phyloP scores from a whole-genome alignment of 441 rosid genomes.

The Aleurites moluccanus region DNA sequence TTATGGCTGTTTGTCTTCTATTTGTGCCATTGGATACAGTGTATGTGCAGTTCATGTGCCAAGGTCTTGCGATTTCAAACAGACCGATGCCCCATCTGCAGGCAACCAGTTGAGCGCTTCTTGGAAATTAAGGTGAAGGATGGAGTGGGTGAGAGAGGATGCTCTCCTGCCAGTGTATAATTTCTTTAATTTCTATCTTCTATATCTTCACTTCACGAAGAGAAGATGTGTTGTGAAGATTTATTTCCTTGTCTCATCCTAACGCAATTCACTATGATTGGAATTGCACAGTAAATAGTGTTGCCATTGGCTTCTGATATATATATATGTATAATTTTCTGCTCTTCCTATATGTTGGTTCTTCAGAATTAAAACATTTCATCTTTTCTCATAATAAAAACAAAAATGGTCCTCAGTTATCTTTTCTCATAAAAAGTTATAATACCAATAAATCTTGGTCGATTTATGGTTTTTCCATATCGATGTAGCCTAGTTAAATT shows the following conservation, averaged over 20 bases:
- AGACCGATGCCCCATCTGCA: slow-evolving; percentile 77
- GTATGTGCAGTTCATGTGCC: slow-evolving; percentile 91
- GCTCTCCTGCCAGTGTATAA: background rate
- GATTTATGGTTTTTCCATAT: background rate
- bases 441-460: background rate
- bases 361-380: background rate
- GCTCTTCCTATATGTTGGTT: background rate
- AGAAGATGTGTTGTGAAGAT: background rate
- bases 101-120: slow-evolving; percentile 81
- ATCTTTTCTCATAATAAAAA: background rate
- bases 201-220: background rate
- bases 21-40: slow-evolving; percentile 43
- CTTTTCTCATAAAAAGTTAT: background rate
- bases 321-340: background rate
- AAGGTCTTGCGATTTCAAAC: slow-evolving; percentile 74
- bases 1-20: background rate
- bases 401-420: background rate
- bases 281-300: slow-evolving; percentile 11
- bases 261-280: background rate
- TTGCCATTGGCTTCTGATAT: background rate
- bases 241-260: background rate
- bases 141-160: slow-evolving; percentile 31
- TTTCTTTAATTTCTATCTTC: background rate
- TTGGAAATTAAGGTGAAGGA: slow-evolving; percentile 70
- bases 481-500: too few species aligned